These are phyloP conservation scores for Neurospora pannonica DNA, from an alignment of 495 filamentous ascomycete species.

Conservation along the genomic window DNA sequence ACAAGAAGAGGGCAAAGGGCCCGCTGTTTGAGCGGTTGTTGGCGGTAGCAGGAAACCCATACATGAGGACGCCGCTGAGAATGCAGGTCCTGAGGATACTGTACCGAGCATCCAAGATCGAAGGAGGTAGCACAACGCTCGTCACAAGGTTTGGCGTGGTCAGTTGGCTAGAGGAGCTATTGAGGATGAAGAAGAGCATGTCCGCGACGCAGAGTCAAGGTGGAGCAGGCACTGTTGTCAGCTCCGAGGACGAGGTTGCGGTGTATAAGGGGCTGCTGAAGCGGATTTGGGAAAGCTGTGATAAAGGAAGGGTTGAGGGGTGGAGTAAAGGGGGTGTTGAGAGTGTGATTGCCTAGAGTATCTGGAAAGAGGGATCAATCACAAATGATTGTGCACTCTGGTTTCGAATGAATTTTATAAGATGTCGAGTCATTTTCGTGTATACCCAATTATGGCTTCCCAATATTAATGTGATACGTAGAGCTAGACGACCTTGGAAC, in stretches of 20 bases:
- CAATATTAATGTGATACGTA: neutral
- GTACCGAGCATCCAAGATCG: slow-evolving; percentile 61
- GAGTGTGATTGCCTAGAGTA: neutral
- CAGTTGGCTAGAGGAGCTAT: slow-evolving; percentile 57
- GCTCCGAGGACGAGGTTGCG: slow-evolving; percentile 28
- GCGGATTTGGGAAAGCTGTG: slow-evolving; percentile 60
- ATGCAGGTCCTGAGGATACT: slow-evolving; percentile 65
- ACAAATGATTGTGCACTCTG: neutral
- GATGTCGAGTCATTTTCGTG: neutral
- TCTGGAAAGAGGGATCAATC: neutral
- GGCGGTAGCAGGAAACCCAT: slow-evolving; percentile 57
- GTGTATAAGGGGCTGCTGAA: slow-evolving; percentile 49
- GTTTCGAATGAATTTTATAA: neutral
- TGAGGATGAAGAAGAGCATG: slow-evolving; percentile 35
- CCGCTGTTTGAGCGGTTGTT: slow-evolving; percentile 69
- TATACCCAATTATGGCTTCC: neutral
- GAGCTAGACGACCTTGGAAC: neutral
- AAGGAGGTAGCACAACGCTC: slow-evolving; percentile 73
- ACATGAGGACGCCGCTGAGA: slow-evolving; percentile 46
- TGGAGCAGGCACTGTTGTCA: slow-evolving; percentile 11
- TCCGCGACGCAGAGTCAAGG: slow-evolving; percentile 15
- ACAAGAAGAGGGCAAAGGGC: slow-evolving; percentile 46
- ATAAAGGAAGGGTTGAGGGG: slow-evolving; percentile 50
- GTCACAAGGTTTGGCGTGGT: slow-evolving; percentile 76
- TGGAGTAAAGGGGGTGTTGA: slow-evolving; percentile 54